A percentile compares a stretch with the other conserved stretches of the same genome.
Conservation (phyloP, 768 basidiomycete species). For the Termitomyces sp. region DNA sequence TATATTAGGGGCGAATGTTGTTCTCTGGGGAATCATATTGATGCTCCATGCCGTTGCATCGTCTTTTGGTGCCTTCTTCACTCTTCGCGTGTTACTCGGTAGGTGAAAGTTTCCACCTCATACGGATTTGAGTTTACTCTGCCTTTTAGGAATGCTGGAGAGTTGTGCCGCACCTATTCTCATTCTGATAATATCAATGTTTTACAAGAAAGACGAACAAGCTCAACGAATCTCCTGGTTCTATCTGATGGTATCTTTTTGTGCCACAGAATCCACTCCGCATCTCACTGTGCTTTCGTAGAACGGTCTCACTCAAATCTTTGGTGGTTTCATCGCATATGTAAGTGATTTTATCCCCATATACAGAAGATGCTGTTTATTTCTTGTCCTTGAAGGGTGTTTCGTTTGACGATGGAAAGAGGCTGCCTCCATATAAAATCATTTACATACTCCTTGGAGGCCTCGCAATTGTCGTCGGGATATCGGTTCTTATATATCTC, state of each 20-base stretch:
- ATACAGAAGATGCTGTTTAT: not conserved
- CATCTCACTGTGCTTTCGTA: slow-evolving; percentile 14
- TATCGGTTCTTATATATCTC: slow-evolving; percentile 51
- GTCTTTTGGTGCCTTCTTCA: slow-evolving; percentile 58
- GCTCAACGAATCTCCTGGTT: slow-evolving; percentile 58
- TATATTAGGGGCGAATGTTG: slow-evolving; percentile 44
- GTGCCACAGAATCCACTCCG: not conserved
- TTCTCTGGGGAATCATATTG: slow-evolving; percentile 53
- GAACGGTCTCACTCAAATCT: slow-evolving; percentile 56
- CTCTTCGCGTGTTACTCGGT: slow-evolving; percentile 56
- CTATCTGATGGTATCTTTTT: slow-evolving; percentile 51
- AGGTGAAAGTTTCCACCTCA: slow-evolving; percentile 6
- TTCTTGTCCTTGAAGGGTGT: slow-evolving; percentile 35
- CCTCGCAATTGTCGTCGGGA: slow-evolving; percentile 53
- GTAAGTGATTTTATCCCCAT: slow-evolving; percentile 24
- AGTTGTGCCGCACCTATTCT: slow-evolving; percentile 59
- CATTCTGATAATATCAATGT: slow-evolving; percentile 60
- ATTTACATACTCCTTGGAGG: slow-evolving; percentile 56
- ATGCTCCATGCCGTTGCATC: slow-evolving; percentile 55
- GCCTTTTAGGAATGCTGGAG: slow-evolving; percentile 54
- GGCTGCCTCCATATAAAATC: slow-evolving; percentile 53
- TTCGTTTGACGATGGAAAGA: slow-evolving; percentile 44
- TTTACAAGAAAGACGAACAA: slow-evolving; percentile 67
- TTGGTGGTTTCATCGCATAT: slow-evolving; percentile 62
- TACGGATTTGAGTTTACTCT: not conserved